Evolutionary conservation across 2,329 filamentous ascomycete genomes (phyloP), one percentile per base, ranked within the genome.

Genomic region (Penicillium sumatraense): DNA sequence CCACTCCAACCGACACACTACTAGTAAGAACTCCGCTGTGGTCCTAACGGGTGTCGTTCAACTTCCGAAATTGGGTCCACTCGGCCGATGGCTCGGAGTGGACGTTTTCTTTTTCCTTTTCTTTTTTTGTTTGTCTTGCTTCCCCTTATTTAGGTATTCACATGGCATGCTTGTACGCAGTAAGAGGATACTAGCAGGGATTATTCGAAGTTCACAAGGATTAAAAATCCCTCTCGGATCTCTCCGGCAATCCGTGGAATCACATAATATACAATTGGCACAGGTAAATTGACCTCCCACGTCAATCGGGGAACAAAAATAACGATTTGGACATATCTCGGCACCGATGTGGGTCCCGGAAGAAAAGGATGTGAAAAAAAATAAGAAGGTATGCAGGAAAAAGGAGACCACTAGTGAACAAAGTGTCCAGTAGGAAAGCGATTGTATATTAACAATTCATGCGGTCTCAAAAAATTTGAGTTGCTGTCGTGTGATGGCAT

Each of bases 41-140:
- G 59, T 53, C 51, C 55, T 46, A 59, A 62, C 59, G 57, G n/a
- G 60, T 46, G 31, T 53, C 45, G 46, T 54, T n/a, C 7, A 38
- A 40, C 55, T 24, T 46, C 42, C 53, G 50, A 56, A 42, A 50
- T 48, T 20, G 45, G 46, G 27, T 33, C 51, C 51, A 59, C 57
- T 57, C 45, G n/a, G 45, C 54, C 57, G 54, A 54, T 47, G 50
- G 47, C 42, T 41, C 46, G 53, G 21, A 49, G 46, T 11, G 48
- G 29, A 21, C 13, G n/a, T 13, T 9, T 5, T 20, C 14, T 31
- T 13, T n/a, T 31, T 27, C 5, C 10, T 27, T 6, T 31, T 31
- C 11, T 31, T 31, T 31, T 10, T 31, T n/a, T 33, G 31, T 48
- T 45, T 46, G 21, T 41, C 47, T 46, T 45, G 8, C 23, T 36